phyloP scores from a whole-genome alignment of 2,329 filamentous ascomycete species.

The Rutstroemia sp. region DNA sequence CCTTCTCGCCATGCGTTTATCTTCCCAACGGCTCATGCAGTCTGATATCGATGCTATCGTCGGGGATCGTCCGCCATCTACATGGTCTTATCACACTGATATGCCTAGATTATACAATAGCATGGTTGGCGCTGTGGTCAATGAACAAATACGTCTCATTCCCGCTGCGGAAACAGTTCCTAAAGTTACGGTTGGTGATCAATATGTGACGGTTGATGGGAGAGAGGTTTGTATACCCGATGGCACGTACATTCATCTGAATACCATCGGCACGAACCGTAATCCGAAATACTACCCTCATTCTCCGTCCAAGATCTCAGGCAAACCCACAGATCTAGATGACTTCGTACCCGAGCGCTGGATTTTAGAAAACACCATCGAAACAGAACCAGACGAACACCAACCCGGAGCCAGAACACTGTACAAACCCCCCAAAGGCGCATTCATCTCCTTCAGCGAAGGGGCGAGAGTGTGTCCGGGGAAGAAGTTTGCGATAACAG shows the following conservation, averaged over 20 bases:
- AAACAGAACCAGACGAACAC: background rate
- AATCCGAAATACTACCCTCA: conserved; percentile 50
- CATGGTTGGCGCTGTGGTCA: conserved; percentile 28
- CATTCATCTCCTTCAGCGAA: conserved; percentile 30
- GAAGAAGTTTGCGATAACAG: conserved; percentile 31
- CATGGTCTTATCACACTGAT: conserved; percentile 18
- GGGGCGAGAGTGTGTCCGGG: conserved; percentile 33
- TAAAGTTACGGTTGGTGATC: background rate
- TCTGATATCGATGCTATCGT: conserved; percentile 22
- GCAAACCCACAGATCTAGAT: conserved; percentile 34
- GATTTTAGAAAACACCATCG: conserved; percentile 29
- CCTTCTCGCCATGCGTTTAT: conserved; percentile 21
- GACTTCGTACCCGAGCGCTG: conserved; percentile 51
- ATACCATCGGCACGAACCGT: conserved; percentile 38
- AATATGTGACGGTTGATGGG: conserved; percentile 22
- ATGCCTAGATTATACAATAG: conserved; percentile 23
- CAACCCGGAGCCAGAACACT: conserved; percentile 10
- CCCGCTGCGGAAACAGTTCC: conserved; percentile 48
- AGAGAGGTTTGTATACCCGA: conserved; percentile 11
- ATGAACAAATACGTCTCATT: conserved; percentile 48
- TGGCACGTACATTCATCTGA: conserved; percentile 38
- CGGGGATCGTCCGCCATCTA: conserved; percentile 16
- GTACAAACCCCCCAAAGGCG: conserved; percentile 24
- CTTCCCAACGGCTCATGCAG: conserved; percentile 19
- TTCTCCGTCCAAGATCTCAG: conserved; percentile 49